These are phyloP conservation scores for Arthrinium phaeospermum DNA, from an alignment of 2,329 filamentous ascomycete genomes.

Conservation along the genomic window DNA sequence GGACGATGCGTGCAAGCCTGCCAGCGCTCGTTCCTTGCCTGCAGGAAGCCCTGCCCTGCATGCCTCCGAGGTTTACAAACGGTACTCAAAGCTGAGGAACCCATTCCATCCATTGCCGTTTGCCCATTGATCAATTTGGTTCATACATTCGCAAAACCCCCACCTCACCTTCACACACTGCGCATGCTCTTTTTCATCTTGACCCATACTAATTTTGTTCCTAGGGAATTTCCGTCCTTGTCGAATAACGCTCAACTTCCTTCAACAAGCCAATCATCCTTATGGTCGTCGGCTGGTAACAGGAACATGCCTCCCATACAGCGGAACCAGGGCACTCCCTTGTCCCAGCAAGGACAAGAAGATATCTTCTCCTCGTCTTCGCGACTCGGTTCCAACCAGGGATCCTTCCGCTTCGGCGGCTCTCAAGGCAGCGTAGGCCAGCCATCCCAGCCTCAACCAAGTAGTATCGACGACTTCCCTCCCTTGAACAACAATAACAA, in stretches of 20 bases:
- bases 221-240: constrained; percentile 69
- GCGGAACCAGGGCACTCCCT: constrained; percentile 57
- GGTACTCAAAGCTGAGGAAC: constrained; percentile 18
- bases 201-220: background rate
- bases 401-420: constrained; percentile 60
- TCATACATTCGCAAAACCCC: background rate
- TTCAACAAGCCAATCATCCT: constrained; percentile 53
- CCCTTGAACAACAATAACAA: constrained; percentile 58
- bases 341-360: constrained; percentile 58
- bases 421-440: constrained; percentile 47
- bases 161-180: background rate
- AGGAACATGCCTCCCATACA: constrained; percentile 56
- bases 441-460: constrained; percentile 52
- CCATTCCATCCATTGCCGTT: background rate
- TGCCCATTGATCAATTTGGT: background rate
- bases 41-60: constrained; percentile 3
- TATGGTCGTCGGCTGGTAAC: constrained; percentile 60
- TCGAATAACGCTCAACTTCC: constrained; percentile 64
- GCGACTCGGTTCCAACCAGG: constrained; percentile 48
- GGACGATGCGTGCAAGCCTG: background rate
- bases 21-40: background rate
- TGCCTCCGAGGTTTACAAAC: background rate
- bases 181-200: background rate
- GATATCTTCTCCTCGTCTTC: constrained; percentile 48
- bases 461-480: constrained; percentile 65